Base-by-base conservation (phyloP, 345 rosid species). In the Gossypium bickii region DNA sequence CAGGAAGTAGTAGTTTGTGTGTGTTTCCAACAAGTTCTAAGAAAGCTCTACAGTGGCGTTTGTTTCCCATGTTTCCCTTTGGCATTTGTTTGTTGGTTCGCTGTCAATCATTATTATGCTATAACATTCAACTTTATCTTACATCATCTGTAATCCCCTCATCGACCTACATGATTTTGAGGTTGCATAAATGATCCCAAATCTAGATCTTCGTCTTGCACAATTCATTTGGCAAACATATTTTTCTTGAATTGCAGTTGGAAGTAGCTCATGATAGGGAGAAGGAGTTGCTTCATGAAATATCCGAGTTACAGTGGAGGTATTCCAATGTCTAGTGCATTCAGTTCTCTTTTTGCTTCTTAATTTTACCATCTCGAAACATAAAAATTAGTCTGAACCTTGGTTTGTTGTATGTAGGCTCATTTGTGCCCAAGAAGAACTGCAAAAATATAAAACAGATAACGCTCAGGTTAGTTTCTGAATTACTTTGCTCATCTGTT, bases 181-280 rank as follows among this genome's bases (percentile, higher is more conserved):
- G 71, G 18, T 22, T 68, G 72, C 20, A 48, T 25, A 43, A 49
- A 8, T 51, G 59, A 69, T 17, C 58, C 20, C 2, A 45, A 65
- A 25, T 49, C 9, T 49, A 34, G 13, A 12, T 8, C 13, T 67
- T 15, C 1, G 48, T 68, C 57, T 68, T 27, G 11, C 56, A 45
- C 8, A 12, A 45, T 12, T 67, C 3, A 22, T 45, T 12, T 49
- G 49, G 56, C n/a, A 22, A 67, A 15, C 71, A 67, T 75, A 20
- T 8, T 55, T 8, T 47, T 82, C 59, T 53, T 79, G 27, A 52
- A 70, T 76, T 78, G 73, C 86, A 95, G 99, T 86, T 95, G 55
- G 99, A 95, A 87, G 90, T 91, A 67, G 89, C 96, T 62, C 90
- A 93, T 74, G 99, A 95, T 52, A 87, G 91, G 84, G 99, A 95